Percentiles rank a stretch among this genome's conserved stretches.
Evolutionary conservation across 805 yeast genomes (phyloP).

Genomic region (Candida morakotiae): DNA sequence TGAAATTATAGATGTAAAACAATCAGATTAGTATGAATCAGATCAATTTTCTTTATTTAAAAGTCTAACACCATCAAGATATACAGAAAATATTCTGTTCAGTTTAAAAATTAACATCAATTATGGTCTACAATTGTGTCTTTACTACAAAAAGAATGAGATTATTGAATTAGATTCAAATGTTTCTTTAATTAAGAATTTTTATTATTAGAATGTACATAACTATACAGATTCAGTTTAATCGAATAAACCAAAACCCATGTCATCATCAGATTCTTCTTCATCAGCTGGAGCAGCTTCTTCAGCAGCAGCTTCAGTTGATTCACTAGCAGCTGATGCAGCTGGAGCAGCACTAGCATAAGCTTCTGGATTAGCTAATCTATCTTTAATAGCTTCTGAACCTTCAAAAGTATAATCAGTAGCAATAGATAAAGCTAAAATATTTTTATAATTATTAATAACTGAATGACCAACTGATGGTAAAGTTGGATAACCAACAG

Average conservation of each 20-base stretch:
- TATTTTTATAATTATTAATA: conserved; percentile 98
- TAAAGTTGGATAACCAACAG: conserved; percentile 98
- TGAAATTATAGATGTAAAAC: no score
- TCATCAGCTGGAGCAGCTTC: conserved; percentile 70
- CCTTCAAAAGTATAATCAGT: conserved; percentile 99
- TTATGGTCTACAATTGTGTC: no score
- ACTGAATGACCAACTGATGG: conserved; percentile 99
- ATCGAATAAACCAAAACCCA: conserved; percentile 99
- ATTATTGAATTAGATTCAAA: no score
- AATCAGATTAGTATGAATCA: no score
- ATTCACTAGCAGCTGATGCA: conserved; percentile 56
- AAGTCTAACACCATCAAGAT: no score
- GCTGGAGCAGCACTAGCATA: conserved; percentile 99
- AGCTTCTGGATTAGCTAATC: conserved; percentile 99
- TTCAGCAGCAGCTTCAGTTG: conserved; percentile 69
- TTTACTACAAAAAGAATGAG: no score
- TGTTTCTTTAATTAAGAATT: no score
- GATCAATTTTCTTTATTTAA: no score
- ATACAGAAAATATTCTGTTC: no score
- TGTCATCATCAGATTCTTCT: conserved; percentile 80
- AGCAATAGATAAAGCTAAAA: conserved; percentile 96
- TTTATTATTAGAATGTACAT: no score
- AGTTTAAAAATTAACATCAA: no score
- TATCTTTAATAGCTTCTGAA: conserved; percentile 98
- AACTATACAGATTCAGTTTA: conserved; percentile 42